Base-by-base conservation (phyloP, 1,139 yeast species). In the Zygosaccharomyces pseudobailii region DNA sequence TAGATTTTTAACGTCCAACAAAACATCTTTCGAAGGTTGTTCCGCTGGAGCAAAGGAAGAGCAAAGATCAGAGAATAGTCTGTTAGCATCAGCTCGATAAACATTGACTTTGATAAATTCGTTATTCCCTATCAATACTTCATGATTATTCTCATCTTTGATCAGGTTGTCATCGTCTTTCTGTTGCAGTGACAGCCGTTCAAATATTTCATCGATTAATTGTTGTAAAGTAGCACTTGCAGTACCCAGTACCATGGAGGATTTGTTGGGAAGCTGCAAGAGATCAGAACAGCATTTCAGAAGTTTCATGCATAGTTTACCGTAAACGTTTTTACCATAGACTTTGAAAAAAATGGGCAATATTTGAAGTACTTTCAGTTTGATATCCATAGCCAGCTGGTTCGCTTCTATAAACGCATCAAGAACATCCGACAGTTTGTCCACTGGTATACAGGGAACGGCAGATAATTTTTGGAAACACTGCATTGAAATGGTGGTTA, bases 211-310 rank as follows among this genome's bases (percentile, higher is more conserved):
- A 35, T 84, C 79, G 43, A 89, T 77, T 40, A 92, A 69, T 63
- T 92, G 97, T 55, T 89, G 95, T 41, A 89, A 75, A 2, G 97
- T 88, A 2, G 97, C 98, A 41, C 88, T 81, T 0, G 97, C 97
- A 0, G 97, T 87, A 57, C 89, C 90, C n/a, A 80, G 75, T 3
- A 92, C 96, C 53, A 87, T 86, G 0, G 86, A 80, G 4, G 83
- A 76, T 56, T 84, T 85, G 52, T 80, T 85, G 19, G 80, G 76
- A 6, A 80, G 71, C 44, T 87, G 89, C 44, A 92, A 72, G 35
- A 80, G 75, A 30, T 52, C 58, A 0, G 94, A 76, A 59, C 96
- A 87, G 6, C 92, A 79, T 20, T 71, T 71, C 36, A 90, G 68
- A n/a, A 88, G 65, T 47, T 77, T 78, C 6, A 81, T 71, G 36